Conservation (phyloP, 2,329 filamentous ascomycete species). For the Lithohypha guttulata region DNA sequence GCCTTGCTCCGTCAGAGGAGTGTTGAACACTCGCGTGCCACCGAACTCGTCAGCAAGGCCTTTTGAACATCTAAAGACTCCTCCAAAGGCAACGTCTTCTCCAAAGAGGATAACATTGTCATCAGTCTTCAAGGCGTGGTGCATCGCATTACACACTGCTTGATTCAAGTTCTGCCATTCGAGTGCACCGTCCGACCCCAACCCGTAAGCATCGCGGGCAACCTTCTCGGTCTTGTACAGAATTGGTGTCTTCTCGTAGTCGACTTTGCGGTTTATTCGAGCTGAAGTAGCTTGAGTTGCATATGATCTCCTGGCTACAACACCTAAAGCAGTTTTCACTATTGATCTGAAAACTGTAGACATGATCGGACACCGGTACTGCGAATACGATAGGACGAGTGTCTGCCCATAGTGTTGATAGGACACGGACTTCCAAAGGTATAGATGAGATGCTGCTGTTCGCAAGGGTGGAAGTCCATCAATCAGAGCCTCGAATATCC, state of each 20-base stretch:
- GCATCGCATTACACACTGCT: constrained; percentile 80
- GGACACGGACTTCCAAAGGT: too few relatives aligned
- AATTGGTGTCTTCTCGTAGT: constrained; percentile 73
- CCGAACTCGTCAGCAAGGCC: constrained; percentile 82
- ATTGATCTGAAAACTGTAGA: too few relatives aligned
- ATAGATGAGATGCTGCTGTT: too few relatives aligned
- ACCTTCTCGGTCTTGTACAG: constrained; percentile 68
- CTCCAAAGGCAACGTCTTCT: constrained; percentile 93
- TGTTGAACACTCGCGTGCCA: constrained; percentile 86
- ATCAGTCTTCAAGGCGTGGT: constrained; percentile 69
- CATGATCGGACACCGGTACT: too few relatives aligned
- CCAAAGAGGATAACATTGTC: constrained; percentile 85
- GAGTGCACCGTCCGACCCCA: constrained; percentile 60
- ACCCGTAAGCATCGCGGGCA: constrained; percentile 60
- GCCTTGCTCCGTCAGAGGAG: constrained; percentile 84
- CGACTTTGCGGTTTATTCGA: constrained; percentile 71
- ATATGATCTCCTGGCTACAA: constrained; percentile 5
- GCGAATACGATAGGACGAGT: too few relatives aligned
- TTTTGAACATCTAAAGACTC: constrained; percentile 91
- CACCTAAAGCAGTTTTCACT: too few relatives aligned
- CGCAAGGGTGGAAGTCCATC: too few relatives aligned
- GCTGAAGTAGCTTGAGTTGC: constrained; percentile 34
- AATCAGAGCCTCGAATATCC: too few relatives aligned
- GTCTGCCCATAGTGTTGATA: too few relatives aligned
- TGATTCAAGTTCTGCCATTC: constrained; percentile 90